These are phyloP conservation scores for Lepraria neglecta DNA, from an alignment of 495 filamentous ascomycete genomes.

Conservation along the genomic window DNA sequence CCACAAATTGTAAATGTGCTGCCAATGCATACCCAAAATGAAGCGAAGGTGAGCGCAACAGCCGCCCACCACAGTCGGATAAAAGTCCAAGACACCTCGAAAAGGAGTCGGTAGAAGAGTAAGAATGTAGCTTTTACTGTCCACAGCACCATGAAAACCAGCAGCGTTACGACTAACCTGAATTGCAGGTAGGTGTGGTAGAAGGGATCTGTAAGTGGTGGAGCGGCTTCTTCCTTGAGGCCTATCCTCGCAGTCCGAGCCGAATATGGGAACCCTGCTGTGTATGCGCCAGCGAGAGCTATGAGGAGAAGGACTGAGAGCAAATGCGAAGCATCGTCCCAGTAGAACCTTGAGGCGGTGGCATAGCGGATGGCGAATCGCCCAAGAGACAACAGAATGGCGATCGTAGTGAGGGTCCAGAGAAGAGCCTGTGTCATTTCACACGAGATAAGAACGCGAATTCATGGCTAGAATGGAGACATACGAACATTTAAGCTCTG, in stretches of 20 bases:
- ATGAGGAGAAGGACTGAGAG: slow-evolving; percentile 18
- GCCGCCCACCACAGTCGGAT: slow-evolving; percentile 20
- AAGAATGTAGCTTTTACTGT: slow-evolving; percentile 21
- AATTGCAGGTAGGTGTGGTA: slow-evolving; percentile 16
- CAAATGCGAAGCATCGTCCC: slow-evolving; percentile 20
- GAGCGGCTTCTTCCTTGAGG: slow-evolving; percentile 11
- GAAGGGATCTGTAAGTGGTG: slow-evolving; percentile 18
- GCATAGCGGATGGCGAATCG: slow-evolving; percentile 19
- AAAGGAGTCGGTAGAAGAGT: slow-evolving; percentile 22
- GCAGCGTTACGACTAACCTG: slow-evolving; percentile 10
- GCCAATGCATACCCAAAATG: slow-evolving; percentile 22
- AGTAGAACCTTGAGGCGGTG: slow-evolving; percentile 18
- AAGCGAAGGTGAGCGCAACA: slow-evolving; percentile 17
- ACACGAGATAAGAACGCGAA: background rate
- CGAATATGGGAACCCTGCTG: slow-evolving; percentile 16
- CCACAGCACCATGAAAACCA: slow-evolving; percentile 22
- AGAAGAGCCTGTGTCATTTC: slow-evolving; percentile 11
- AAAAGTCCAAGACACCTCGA: slow-evolving; percentile 18
- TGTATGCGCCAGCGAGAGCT: slow-evolving; percentile 17
- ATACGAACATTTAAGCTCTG: slow-evolving; percentile 18
- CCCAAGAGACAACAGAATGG: slow-evolving; percentile 15
- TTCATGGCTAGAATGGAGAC: background rate
- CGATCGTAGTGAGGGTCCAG: slow-evolving; percentile 18
- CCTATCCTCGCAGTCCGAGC: slow-evolving; percentile 15
- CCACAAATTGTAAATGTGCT: slow-evolving; percentile 20